A percentile compares a stretch with the other conserved stretches of the same genome.
phyloP scores from a whole-genome alignment of 768 basidiomycete species.

The Crepidotus variabilis region DNA sequence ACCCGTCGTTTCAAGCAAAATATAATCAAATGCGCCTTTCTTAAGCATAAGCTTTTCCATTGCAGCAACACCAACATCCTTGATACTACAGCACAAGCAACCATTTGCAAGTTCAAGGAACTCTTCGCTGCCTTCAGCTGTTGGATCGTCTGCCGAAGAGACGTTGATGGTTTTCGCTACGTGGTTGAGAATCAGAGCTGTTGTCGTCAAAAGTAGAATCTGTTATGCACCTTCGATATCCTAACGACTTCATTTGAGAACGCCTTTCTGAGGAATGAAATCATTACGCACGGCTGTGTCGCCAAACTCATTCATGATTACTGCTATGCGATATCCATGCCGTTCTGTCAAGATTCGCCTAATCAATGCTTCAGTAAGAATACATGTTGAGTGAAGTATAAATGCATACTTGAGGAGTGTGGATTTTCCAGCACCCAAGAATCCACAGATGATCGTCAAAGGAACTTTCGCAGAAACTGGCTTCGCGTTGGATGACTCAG shows the following conservation, averaged over 20 bases:
- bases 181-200: background rate
- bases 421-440: slow-evolving; percentile 92
- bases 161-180: slow-evolving; percentile 86
- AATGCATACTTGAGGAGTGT: slow-evolving; percentile 75
- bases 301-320: slow-evolving; percentile 98
- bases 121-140: slow-evolving; percentile 69
- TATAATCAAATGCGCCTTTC: slow-evolving; percentile 91
- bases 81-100: slow-evolving; percentile 97
- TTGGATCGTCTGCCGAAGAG: slow-evolving; percentile 58
- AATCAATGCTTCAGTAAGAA: background rate
- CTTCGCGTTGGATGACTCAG: too few relatives aligned
- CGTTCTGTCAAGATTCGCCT: slow-evolving; percentile 88
- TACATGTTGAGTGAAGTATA: slow-evolving; percentile 1
- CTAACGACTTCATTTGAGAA: slow-evolving; percentile 19
- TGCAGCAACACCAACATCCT: slow-evolving; percentile 88
- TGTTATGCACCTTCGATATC: slow-evolving; percentile 77
- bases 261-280: background rate
- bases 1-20: slow-evolving; percentile 93
- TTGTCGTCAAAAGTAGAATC: background rate
- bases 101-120: slow-evolving; percentile 94
- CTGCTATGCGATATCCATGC: slow-evolving; percentile 95
- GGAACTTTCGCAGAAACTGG: slow-evolving; percentile 45
- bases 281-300: slow-evolving; percentile 76
- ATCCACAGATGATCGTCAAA: slow-evolving; percentile 92
- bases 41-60: slow-evolving; percentile 89